Percentiles rank a stretch among this genome's conserved stretches.
Conservation (phyloP, 2,329 filamentous ascomycete species). For the Dactylellina leptospora region DNA sequence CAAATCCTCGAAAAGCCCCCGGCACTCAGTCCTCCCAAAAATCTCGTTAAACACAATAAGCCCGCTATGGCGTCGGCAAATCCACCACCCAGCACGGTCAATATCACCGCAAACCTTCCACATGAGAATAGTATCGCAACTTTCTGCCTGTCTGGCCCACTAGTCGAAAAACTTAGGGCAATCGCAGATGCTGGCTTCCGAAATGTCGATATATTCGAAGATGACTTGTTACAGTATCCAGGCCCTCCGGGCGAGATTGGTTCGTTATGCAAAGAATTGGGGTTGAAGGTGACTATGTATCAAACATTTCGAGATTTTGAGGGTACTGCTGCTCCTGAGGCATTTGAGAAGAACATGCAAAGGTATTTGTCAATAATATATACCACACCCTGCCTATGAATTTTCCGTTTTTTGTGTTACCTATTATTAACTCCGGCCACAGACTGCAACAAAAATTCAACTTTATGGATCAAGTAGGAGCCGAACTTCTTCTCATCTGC, state of each 20-base stretch:
- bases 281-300: constrained; percentile 54
- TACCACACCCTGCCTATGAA: constrained; percentile 24
- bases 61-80: constrained; percentile 49
- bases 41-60: constrained; percentile 35
- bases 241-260: constrained; percentile 52
- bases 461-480: constrained; percentile 54
- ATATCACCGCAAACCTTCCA: constrained; percentile 41
- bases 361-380: constrained; percentile 50
- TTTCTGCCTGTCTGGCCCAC: constrained; percentile 51
- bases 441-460: constrained; percentile 54
- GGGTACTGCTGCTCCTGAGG: constrained; percentile 52
- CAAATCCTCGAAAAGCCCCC: constrained; percentile 34
- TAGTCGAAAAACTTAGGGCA: constrained; percentile 53
- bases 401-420: constrained; percentile 38
- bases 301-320: constrained; percentile 55
- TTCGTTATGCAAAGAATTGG: constrained; percentile 53
- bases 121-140: constrained; percentile 54
- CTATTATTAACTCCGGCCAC: constrained; percentile 34
- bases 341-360: constrained; percentile 54
- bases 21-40: constrained; percentile 21
- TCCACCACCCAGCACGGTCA: constrained; percentile 39
- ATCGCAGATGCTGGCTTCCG: constrained; percentile 54
- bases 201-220: constrained; percentile 54
- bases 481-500: constrained; percentile 54
- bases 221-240: constrained; percentile 53